A percentile compares a stretch with the other conserved stretches of the same genome.
phyloP scores from a whole-genome alignment of 495 filamentous ascomycete genomes.

The Podospora anserina region DNA sequence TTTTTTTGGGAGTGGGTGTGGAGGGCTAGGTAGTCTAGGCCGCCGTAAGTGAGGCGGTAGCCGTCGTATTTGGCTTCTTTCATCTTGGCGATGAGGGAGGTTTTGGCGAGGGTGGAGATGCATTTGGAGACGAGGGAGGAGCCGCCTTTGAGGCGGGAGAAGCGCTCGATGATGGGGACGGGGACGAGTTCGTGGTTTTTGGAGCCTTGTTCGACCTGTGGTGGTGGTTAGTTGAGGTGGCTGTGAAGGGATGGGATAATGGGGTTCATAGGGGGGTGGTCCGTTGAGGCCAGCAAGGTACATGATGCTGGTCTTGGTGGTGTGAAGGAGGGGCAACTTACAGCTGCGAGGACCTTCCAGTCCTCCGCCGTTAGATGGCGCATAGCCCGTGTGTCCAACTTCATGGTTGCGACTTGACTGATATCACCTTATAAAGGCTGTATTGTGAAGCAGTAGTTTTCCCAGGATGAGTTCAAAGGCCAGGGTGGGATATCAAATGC shows the following conservation, averaged over 20 bases:
- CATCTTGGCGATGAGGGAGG: constrained; percentile 83
- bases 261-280: not conserved
- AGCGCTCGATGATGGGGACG: constrained; percentile 77
- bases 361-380: constrained; percentile 90
- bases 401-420: constrained; percentile 57
- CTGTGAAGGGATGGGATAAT: constrained; percentile 32
- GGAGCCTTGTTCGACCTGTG: constrained; percentile 84
- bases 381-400: constrained; percentile 85
- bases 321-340: constrained; percentile 44
- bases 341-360: constrained; percentile 91
- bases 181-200: constrained; percentile 97
- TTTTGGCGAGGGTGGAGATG: constrained; percentile 89
- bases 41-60: constrained; percentile 94
- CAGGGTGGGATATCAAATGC: not conserved
- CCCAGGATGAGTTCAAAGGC: not conserved
- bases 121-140: constrained; percentile 74
- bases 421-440: not conserved
- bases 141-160: constrained; percentile 76
- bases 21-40: constrained; percentile 92
- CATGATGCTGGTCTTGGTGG: constrained; percentile 18
- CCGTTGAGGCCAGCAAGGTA: constrained; percentile 15
- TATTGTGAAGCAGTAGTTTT: not conserved
- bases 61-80: constrained; percentile 98
- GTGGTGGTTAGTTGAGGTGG: constrained; percentile 1
- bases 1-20: constrained; percentile 78